Evolutionary conservation across 1,139 yeast species (phyloP).

Genomic region (Suhomyces choctaworum): DNA sequence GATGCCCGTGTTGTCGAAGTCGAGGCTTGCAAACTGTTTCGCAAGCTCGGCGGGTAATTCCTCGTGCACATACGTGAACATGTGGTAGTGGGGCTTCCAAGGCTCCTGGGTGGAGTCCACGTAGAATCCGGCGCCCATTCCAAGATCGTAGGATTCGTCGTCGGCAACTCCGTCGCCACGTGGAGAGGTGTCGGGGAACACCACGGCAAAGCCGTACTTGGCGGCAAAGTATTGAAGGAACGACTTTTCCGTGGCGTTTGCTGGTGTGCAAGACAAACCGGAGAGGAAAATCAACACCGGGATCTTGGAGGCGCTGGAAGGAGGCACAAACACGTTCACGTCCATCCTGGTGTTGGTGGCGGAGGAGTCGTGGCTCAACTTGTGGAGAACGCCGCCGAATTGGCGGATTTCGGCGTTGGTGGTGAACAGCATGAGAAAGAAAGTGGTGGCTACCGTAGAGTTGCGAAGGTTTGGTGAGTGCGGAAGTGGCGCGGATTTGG

Average conservation of each 20-base stretch:
- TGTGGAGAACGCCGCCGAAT: conserved; percentile 75
- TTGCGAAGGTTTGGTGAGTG: background rate
- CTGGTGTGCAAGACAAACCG: conserved; percentile 92
- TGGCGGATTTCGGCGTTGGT: conserved; percentile 59
- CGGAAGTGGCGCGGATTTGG: background rate
- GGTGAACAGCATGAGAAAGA: conserved; percentile 55
- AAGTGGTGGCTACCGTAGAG: background rate
- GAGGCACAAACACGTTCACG: conserved; percentile 80
- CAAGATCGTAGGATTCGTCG: conserved; percentile 85
- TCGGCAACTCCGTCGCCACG: conserved; percentile 83
- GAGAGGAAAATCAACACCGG: conserved; percentile 83
- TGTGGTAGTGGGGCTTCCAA: conserved; percentile 71
- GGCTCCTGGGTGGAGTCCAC: conserved; percentile 78
- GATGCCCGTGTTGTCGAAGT: conserved; percentile 62
- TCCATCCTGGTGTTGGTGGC: conserved; percentile 74
- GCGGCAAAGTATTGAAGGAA: conserved; percentile 81
- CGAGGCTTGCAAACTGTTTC: conserved; percentile 50
- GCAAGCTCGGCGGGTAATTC: conserved; percentile 63
- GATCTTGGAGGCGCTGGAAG: conserved; percentile 31
- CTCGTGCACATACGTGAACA: conserved; percentile 79
- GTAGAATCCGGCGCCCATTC: conserved; percentile 94
- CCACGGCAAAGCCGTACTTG: conserved; percentile 79
- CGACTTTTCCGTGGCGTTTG: conserved; percentile 94
- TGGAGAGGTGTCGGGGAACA: conserved; percentile 97
- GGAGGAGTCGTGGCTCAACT: conserved; percentile 70